These are phyloP conservation scores for Schoenoplectus triqueter DNA, from an alignment of 202 grass and related monocot genomes.

Conservation along the genomic window DNA sequence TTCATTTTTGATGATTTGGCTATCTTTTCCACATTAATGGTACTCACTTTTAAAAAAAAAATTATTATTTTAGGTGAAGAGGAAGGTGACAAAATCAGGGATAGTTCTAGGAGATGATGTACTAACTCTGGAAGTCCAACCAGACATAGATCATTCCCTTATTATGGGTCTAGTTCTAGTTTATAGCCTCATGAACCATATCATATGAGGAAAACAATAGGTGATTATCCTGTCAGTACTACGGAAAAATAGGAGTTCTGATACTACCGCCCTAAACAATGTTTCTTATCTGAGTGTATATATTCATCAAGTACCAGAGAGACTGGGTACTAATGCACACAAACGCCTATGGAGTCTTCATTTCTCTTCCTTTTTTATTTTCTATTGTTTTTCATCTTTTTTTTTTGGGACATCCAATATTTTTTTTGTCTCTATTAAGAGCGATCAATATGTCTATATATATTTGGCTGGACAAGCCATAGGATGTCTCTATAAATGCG, in stretches of 20 bases:
- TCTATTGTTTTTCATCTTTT: neutral
- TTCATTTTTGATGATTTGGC: neutral
- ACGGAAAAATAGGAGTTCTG: neutral
- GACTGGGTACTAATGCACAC: neutral
- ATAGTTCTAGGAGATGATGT: slow-evolving; percentile 67
- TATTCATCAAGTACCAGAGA: neutral
- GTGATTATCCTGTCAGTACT: slow-evolving; percentile 2
- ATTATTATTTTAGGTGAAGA: slow-evolving; percentile 63
- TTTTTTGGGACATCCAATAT: neutral
- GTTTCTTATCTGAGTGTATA: slow-evolving; percentile 12
- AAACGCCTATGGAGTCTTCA: slow-evolving; percentile 7
- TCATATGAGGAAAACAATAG: slow-evolving; percentile 43
- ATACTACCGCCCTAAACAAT: neutral
- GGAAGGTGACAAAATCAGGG: slow-evolving; percentile 72
- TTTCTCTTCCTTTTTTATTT: neutral
- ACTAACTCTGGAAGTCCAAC: slow-evolving; percentile 71
- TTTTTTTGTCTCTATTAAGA: neutral
- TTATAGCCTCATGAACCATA: slow-evolving; percentile 71
- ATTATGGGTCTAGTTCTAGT: slow-evolving; percentile 79
- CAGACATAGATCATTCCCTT: slow-evolving; percentile 66
- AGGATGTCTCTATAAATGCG: neutral
- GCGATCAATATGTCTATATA: neutral
- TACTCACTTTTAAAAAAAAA: neutral
- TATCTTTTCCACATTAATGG: neutral
- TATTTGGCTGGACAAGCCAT: neutral